Evolutionary conservation across 768 basidiomycete species (phyloP).

Genomic region (Suillus ampliporus): DNA sequence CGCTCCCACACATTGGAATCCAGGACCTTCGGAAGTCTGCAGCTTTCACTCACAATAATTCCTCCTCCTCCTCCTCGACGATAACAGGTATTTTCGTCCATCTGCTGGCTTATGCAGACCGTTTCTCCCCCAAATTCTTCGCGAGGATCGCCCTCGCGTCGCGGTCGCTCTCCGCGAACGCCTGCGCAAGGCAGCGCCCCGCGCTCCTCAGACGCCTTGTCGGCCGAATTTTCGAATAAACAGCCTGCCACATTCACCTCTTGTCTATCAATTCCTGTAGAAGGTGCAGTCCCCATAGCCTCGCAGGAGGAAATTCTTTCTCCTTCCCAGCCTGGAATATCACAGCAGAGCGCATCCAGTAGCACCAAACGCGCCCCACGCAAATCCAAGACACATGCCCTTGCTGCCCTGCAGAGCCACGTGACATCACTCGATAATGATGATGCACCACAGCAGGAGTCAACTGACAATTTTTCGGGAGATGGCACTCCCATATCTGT

Average conservation of each 20-base stretch:
- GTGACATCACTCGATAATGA: constrained; percentile 60
- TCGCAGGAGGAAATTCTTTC: constrained; percentile 46
- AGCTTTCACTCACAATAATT: constrained; percentile 23
- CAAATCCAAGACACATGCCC: constrained; percentile 89
- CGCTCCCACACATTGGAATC: constrained; percentile 42
- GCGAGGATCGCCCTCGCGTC: constrained; percentile 65
- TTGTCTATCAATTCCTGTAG: constrained; percentile 77
- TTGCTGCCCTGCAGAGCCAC: constrained; percentile 77
- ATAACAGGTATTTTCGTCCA: constrained; percentile 6
- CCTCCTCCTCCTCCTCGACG: constrained; percentile 16
- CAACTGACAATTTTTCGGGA: constrained; percentile 51
- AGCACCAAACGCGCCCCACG: constrained; percentile 77
- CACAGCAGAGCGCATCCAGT: constrained; percentile 43
- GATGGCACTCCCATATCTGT: constrained; percentile 66
- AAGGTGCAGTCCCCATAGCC: constrained; percentile 73
- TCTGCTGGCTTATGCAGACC: constrained; percentile 45
- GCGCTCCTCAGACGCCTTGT: constrained; percentile 48
- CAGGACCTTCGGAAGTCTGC: constrained; percentile 30
- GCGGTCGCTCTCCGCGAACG: constrained; percentile 66
- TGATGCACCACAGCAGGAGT: constrained; percentile 47
- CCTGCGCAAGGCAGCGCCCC: constrained; percentile 47
- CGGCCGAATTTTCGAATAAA: constrained; percentile 58
- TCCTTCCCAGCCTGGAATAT: constrained; percentile 37
- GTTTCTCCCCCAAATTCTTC: constrained; percentile 51
- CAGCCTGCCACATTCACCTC: constrained; percentile 57